A percentile compares a stretch with the other conserved stretches of the same genome.
These are phyloP conservation scores for Saccharomyces hybrid DNA, from an alignment of 1,139 yeast genomes.

Conservation along the genomic window DNA sequence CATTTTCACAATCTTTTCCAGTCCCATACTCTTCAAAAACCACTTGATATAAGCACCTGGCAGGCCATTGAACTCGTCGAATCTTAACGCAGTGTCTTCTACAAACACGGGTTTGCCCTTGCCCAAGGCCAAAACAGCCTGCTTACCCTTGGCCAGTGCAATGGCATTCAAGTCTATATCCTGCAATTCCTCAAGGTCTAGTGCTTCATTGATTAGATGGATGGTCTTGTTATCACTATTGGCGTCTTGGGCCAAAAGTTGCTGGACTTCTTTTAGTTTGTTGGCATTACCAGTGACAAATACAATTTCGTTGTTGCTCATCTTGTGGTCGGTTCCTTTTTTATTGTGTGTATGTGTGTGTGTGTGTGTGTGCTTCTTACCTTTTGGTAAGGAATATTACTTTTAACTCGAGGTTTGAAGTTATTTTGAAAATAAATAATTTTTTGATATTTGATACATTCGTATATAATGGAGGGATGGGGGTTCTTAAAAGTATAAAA, in stretches of 20 bases:
- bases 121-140: constrained; percentile 55
- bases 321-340: constrained; percentile 2
- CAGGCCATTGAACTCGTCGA: constrained; percentile 67
- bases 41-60: constrained; percentile 94
- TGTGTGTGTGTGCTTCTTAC: not conserved
- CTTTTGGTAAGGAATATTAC: not conserved
- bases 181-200: constrained; percentile 86
- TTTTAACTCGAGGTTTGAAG: not conserved
- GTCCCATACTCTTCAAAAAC: constrained; percentile 71
- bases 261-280: constrained; percentile 76
- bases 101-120: constrained; percentile 72
- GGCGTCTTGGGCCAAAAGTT: constrained; percentile 44
- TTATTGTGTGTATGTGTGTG: not conserved
- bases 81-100: constrained; percentile 90
- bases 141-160: constrained; percentile 67
- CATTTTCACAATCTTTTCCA: constrained; percentile 68
- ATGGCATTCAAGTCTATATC: constrained; percentile 73
- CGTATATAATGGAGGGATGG: not conserved
- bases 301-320: constrained; percentile 14
- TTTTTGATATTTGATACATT: not conserved
- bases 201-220: constrained; percentile 48
- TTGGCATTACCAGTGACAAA: constrained; percentile 86
- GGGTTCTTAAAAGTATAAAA: not conserved
- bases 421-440: not conserved
- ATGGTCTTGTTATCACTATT: constrained; percentile 36